Evolutionary conservation across 768 basidiomycete genomes (phyloP).

Genomic region (Pseudohyphozyma bogoriensis): DNA sequence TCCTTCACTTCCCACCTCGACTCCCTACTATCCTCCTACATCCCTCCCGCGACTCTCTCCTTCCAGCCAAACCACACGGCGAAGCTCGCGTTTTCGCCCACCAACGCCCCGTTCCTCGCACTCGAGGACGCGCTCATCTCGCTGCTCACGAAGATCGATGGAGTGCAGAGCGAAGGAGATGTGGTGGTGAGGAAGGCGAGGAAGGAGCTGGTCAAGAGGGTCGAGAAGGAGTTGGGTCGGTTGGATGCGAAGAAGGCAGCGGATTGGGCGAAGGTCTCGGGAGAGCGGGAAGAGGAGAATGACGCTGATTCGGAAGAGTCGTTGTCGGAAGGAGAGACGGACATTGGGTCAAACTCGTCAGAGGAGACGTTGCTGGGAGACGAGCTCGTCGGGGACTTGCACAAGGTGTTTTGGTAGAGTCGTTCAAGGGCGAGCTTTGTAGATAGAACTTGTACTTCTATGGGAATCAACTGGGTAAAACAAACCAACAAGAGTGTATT

Average conservation of each 20-base stretch:
- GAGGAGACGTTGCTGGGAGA: too few species aligned
- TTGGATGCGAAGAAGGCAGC: conserved; percentile 16
- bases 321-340: too few species aligned
- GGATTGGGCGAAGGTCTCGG: neutral
- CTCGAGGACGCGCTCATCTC: conserved; percentile 20
- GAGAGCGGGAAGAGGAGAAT: neutral
- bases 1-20: conserved; percentile 14
- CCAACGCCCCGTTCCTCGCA: conserved; percentile 20
- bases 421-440: too few species aligned
- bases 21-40: conserved; percentile 44
- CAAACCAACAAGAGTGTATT: too few species aligned
- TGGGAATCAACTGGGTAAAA: too few species aligned
- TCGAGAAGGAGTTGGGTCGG: conserved; percentile 14
- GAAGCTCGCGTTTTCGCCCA: conserved; percentile 53
- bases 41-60: conserved; percentile 36
- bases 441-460: too few species aligned
- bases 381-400: too few species aligned
- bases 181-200: conserved; percentile 13
- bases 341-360: too few species aligned
- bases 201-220: conserved; percentile 14
- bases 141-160: conserved; percentile 21
- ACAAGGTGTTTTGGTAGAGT: too few species aligned
- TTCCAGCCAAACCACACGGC: conserved; percentile 13
- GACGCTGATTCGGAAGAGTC: neutral
- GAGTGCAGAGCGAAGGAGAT: conserved; percentile 10